A percentile compares a stretch with the other conserved stretches of the same genome.
Conservation (phyloP, 2,329 filamentous ascomycete genomes). For the Aureobasidium lini region DNA sequence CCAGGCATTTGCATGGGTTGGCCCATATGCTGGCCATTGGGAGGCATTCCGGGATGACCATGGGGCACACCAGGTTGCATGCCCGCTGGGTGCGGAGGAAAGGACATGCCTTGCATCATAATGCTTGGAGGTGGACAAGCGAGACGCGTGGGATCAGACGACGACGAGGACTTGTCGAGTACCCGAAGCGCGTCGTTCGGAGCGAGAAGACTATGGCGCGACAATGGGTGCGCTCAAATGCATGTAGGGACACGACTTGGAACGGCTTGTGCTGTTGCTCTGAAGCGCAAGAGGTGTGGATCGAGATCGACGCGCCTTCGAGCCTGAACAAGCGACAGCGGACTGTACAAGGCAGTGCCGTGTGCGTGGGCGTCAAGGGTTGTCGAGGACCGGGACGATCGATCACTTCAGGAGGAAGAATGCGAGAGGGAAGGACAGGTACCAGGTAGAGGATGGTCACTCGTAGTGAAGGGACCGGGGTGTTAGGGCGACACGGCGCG, state of each 20-base stretch:
- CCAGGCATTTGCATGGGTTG: constrained; percentile 67
- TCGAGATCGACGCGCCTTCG: neutral
- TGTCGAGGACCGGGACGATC: neutral
- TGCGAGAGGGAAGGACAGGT: neutral
- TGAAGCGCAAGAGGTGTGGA: neutral
- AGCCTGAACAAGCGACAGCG: neutral
- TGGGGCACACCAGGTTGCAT: constrained; percentile 65
- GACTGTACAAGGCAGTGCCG: constrained; percentile 1
- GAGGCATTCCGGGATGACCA: constrained; percentile 55
- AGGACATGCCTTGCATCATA: constrained; percentile 37
- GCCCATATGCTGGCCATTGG: constrained; percentile 62
- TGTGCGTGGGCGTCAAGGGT: neutral
- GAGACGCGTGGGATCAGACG: neutral
- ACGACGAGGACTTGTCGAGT: neutral
- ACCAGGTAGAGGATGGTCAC: neutral
- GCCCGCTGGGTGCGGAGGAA: constrained; percentile 60
- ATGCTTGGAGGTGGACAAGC: constrained; percentile 1
- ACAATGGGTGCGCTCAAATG: constrained; percentile 1
- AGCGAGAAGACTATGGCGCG: neutral
- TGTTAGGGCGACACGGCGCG: constrained; percentile 9
- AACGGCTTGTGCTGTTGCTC: neutral
- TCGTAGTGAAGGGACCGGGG: constrained; percentile 3
- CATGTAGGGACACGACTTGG: neutral
- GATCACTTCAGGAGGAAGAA: neutral
- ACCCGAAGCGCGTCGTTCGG: neutral